These are phyloP conservation scores for Quercus bicolor DNA, from an alignment of 306 rosid genomes.

Conservation along the genomic window DNA sequence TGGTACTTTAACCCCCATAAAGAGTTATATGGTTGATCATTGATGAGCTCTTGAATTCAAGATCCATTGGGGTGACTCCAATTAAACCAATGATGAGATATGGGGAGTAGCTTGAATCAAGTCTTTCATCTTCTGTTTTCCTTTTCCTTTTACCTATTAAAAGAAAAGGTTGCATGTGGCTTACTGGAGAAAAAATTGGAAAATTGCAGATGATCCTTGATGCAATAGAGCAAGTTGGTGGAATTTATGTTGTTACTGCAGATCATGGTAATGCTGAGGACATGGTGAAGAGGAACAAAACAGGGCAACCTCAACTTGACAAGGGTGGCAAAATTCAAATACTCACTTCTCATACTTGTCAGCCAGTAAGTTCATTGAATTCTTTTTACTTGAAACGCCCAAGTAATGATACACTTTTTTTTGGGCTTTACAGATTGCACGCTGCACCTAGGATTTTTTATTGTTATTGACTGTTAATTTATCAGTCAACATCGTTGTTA, in stretches of 20 bases:
- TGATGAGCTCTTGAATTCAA: too few relatives aligned
- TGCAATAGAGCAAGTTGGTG: conserved; percentile 88
- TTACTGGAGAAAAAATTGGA: background rate
- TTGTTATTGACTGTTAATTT: background rate
- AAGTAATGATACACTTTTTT: background rate
- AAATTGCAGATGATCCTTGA: conserved; percentile 80
- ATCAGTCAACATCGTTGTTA: background rate
- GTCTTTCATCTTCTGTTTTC: background rate
- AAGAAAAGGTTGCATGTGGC: background rate
- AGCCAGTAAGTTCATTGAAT: conserved; percentile 66
- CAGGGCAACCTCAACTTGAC: conserved; percentile 75
- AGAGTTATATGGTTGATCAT: too few relatives aligned
- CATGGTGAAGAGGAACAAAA: conserved; percentile 92
- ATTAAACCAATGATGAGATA: background rate
- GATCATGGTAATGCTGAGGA: conserved; percentile 99
- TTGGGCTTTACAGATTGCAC: background rate
- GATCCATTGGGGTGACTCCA: too few relatives aligned
- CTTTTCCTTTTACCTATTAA: background rate
- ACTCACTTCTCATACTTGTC: conserved; percentile 93
- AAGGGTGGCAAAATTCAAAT: conserved; percentile 85
- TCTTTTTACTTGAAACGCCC: background rate
- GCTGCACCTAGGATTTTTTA: too few relatives aligned
- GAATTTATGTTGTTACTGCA: conserved; percentile 95
- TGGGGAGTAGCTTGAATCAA: background rate
- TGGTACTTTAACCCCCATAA: too few relatives aligned